phyloP scores from a whole-genome alignment of 306 rosid genomes.

The Boehmeria nivea region DNA sequence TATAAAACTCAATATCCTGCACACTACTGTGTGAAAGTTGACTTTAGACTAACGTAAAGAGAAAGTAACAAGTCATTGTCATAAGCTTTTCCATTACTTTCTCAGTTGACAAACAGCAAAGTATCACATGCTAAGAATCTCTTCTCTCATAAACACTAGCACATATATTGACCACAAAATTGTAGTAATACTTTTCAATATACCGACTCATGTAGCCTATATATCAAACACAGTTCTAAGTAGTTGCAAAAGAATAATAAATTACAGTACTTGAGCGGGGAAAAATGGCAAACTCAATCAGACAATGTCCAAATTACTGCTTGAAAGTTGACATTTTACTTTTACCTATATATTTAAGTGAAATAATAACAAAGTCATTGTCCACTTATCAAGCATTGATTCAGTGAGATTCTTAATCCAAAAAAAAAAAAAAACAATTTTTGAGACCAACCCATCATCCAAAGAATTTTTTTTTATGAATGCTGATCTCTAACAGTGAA shows the following conservation, averaged over 20 bases:
- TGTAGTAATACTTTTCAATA: background rate
- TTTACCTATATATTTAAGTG: background rate
- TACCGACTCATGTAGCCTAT: background rate
- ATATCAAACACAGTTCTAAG: background rate
- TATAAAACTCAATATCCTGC: background rate
- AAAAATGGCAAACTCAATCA: no score
- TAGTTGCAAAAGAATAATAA: no score
- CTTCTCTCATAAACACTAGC: background rate
- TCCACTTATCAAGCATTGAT: no score
- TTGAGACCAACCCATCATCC: no score
- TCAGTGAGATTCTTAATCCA: no score
- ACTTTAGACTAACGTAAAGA: background rate
- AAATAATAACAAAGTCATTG: background rate
- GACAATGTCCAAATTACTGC: background rate
- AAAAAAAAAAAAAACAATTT: no score
- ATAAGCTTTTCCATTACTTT: background rate
- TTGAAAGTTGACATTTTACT: background rate
- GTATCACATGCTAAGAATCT: background rate
- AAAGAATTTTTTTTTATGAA: no score
- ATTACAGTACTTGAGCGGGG: no score
- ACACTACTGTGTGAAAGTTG: background rate
- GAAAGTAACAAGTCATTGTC: background rate
- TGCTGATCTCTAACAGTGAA: no score
- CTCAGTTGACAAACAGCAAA: slow-evolving; percentile 8
- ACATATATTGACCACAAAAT: background rate